phyloP scores from a whole-genome alignment of 129 eudicot species.

The Flaveria ramosissima region DNA sequence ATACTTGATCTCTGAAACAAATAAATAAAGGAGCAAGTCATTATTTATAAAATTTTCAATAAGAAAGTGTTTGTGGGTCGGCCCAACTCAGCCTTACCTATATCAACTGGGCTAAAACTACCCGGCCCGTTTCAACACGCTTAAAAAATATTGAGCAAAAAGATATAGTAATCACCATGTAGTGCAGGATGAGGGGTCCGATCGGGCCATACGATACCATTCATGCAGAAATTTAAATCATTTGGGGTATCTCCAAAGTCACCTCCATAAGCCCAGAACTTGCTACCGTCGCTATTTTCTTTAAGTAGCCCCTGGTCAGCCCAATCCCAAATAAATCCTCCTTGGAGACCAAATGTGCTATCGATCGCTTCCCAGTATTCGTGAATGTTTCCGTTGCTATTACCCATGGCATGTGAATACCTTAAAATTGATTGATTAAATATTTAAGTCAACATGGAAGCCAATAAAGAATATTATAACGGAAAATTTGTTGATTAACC shows the following conservation, averaged over 20 bases:
- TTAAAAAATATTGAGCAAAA: background rate
- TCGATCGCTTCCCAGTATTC: conserved; percentile 97
- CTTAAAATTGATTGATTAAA: conserved; percentile 38
- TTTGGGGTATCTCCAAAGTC: conserved; percentile 90
- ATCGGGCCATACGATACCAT: conserved; percentile 89
- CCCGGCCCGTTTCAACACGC: conserved; percentile 9
- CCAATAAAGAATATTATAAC: background rate
- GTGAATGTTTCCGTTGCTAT: conserved; percentile 90
- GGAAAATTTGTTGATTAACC: background rate
- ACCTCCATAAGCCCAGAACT: conserved; percentile 97
- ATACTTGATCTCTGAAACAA: conserved; percentile 82
- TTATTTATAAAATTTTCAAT: background rate
- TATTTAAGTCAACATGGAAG: background rate
- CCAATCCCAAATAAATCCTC: conserved; percentile 99
- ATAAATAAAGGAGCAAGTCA: conserved; percentile 8
- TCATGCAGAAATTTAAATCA: conserved; percentile 86
- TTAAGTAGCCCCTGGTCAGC: conserved; percentile 87
- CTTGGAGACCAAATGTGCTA: conserved; percentile 89
- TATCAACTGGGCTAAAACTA: background rate
- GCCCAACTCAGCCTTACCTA: background rate
- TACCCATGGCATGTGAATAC: conserved; percentile 97
- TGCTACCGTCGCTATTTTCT: conserved; percentile 65
- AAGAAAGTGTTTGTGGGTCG: background rate
- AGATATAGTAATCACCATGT: conserved; percentile 52
- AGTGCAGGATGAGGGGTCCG: conserved; percentile 93